phyloP scores from a whole-genome alignment of 768 basidiomycete species.

The Lanmaoa rubissima region DNA sequence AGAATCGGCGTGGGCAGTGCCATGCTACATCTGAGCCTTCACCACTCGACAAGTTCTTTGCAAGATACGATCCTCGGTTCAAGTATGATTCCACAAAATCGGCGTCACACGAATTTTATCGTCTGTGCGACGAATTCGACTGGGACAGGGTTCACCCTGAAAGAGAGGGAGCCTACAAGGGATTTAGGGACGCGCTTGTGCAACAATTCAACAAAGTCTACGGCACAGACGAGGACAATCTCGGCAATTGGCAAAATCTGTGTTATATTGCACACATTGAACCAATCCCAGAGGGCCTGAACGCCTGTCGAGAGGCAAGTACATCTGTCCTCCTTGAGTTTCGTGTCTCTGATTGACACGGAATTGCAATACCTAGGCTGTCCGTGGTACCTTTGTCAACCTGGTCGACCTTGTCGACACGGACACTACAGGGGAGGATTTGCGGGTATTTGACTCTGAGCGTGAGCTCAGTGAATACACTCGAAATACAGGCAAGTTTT shows the following conservation, averaged over 20 bases:
- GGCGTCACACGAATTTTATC: constrained; percentile 16
- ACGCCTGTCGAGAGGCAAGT: constrained; percentile 13
- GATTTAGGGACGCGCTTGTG: constrained; percentile 15
- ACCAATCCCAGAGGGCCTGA: constrained; percentile 5
- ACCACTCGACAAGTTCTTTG: constrained; percentile 5
- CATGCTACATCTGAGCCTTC: neutral
- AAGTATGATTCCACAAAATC: constrained; percentile 8
- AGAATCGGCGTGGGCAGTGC: neutral
- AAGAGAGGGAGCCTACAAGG: neutral
- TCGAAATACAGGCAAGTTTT: constrained; percentile 1
- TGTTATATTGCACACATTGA: constrained; percentile 6
- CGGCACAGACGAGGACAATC: constrained; percentile 1
- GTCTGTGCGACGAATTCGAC: constrained; percentile 9
- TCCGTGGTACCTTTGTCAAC: neutral
- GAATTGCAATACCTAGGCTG: neutral
- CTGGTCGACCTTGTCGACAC: constrained; percentile 23
- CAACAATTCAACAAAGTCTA: constrained; percentile 16
- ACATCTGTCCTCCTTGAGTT: no score
- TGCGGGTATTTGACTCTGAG: constrained; percentile 8
- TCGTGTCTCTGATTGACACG: neutral
- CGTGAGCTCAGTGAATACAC: constrained; percentile 12
- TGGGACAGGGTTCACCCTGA: neutral
- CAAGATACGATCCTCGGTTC: neutral
- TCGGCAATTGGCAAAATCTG: constrained; percentile 10
- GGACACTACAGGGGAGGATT: neutral